Evolutionary conservation across 495 filamentous ascomycete species (phyloP), one percentile per base, ranked within the genome.

Genomic region (Daldinia caldariorum): DNA sequence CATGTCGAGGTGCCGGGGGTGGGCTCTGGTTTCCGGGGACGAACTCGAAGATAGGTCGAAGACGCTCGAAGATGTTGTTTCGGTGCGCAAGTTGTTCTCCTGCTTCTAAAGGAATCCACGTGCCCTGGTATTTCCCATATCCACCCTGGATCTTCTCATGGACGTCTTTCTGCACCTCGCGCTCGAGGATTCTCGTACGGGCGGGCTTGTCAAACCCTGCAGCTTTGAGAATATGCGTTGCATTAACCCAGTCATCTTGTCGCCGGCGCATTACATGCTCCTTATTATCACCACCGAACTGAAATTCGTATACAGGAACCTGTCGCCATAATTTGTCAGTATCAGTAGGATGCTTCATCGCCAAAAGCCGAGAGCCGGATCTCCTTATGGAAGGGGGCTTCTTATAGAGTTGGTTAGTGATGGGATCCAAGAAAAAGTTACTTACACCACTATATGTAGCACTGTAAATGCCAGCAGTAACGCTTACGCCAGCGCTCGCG

Each of bases 141-240:
- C 95, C 95, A 67, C 95, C 95, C 74, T 99, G 95, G 3, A 99
- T 91, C 80, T 99, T 99, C 80, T 98, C 94, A 80, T 99, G 95
- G 8, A 89, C 84, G 9, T 94, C 94, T 78, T 97, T 97, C 77
- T 99, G 95, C 0, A 99, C 94, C 70, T 99, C 96, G 53, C 96
- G 87, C 82, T 99, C 95, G 14, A 99, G 87, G 61, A 99, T 97
- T 65, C 95, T 84, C 32, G 95, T 99, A 72, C 95, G 86, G 12
- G 94, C 92, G 6, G 95, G 94, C 80, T 99, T 99, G 71, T 86
- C 83, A 50, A 87, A 86, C 35, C 85, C 83, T 41, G 84, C 81
- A 16, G 81, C 91, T 78, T 98, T 98, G 34, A 97, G 85, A 58
- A 97, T 97, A 77, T 97, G 94, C 45, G 94, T 97, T 29, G 94